Evolutionary conservation across 345 rosid species (phyloP).

Genomic region (Isatis tinctoria): DNA sequence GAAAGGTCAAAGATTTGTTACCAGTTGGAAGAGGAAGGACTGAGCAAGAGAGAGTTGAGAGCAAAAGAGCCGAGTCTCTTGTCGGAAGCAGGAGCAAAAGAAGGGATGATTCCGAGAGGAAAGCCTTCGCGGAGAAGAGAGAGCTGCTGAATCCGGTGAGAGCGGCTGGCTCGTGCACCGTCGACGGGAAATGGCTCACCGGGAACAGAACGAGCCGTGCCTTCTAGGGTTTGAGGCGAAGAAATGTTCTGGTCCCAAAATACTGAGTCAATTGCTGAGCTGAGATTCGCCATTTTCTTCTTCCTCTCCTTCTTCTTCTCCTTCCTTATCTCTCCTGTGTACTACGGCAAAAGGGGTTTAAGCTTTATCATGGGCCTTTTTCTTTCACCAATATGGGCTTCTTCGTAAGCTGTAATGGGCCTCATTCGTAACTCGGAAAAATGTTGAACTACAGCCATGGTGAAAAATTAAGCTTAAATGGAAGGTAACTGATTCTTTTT

Average conservation of each 20-base stretch:
- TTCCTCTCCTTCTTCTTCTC: neutral
- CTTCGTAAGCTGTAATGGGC: neutral
- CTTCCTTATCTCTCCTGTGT: slow-evolving; percentile 31
- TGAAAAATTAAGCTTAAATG: too few relatives aligned
- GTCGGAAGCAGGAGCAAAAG: slow-evolving; percentile 46
- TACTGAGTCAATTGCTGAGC: slow-evolving; percentile 73
- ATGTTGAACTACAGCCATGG: neutral
- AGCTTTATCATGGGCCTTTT: slow-evolving; percentile 17
- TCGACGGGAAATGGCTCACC: slow-evolving; percentile 70
- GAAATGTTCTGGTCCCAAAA: slow-evolving; percentile 80
- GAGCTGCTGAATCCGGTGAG: slow-evolving; percentile 83
- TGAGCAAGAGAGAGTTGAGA: slow-evolving; percentile 61
- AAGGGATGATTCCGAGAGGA: slow-evolving; percentile 79
- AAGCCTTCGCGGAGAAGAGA: slow-evolving; percentile 63
- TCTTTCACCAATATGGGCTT: neutral
- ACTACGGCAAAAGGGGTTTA: slow-evolving; percentile 9
- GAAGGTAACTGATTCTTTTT: too few relatives aligned
- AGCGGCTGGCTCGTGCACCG: slow-evolving; percentile 61
- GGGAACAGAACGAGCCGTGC: slow-evolving; percentile 64
- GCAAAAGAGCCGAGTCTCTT: slow-evolving; percentile 65
- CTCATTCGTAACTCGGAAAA: neutral
- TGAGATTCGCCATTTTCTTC: slow-evolving; percentile 58
- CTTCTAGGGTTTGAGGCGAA: slow-evolving; percentile 59
- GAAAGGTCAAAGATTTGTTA: slow-evolving; percentile 21
- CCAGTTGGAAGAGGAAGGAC: slow-evolving; percentile 55